Conservation (phyloP, 352 stramenopile species). For the Globisporangium cederbergense region DNA sequence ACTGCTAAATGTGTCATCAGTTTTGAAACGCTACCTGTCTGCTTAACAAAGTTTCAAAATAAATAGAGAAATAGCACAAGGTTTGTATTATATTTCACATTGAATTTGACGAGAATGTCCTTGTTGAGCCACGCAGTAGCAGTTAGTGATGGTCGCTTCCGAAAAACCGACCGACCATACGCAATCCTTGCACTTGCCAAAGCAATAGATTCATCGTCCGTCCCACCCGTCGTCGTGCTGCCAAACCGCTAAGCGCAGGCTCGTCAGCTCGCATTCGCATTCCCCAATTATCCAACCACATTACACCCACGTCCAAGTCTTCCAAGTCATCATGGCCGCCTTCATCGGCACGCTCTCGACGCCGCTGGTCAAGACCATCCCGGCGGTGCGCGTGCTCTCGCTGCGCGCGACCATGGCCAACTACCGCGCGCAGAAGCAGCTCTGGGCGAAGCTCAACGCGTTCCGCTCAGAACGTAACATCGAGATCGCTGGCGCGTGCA, state of each 20-base stretch:
- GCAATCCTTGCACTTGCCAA: conserved; percentile 1
- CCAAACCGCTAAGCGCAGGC: no score
- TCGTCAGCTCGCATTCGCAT: background rate
- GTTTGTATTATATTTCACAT: no score
- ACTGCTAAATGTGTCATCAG: no score
- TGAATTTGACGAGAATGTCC: no score
- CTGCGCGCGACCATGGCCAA: conserved; percentile 36
- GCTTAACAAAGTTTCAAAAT: no score
- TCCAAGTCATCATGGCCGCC: background rate
- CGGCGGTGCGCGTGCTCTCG: conserved; percentile 28
- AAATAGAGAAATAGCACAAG: no score
- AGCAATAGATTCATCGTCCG: background rate
- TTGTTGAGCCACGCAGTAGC: background rate
- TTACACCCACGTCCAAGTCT: background rate
- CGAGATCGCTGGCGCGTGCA: conserved; percentile 20
- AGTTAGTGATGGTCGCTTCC: background rate
- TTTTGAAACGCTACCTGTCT: no score
- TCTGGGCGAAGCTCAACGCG: conserved; percentile 32
- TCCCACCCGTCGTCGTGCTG: background rate
- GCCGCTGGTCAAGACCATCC: conserved; percentile 27
- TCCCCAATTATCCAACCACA: background rate
- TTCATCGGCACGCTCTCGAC: background rate
- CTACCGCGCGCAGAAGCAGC: conserved; percentile 40
- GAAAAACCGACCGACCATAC: background rate
- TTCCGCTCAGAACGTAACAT: conserved; percentile 27